phyloP scores from a whole-genome alignment of 1,284 basidiomycete genomes.

The Boletus smithii region DNA sequence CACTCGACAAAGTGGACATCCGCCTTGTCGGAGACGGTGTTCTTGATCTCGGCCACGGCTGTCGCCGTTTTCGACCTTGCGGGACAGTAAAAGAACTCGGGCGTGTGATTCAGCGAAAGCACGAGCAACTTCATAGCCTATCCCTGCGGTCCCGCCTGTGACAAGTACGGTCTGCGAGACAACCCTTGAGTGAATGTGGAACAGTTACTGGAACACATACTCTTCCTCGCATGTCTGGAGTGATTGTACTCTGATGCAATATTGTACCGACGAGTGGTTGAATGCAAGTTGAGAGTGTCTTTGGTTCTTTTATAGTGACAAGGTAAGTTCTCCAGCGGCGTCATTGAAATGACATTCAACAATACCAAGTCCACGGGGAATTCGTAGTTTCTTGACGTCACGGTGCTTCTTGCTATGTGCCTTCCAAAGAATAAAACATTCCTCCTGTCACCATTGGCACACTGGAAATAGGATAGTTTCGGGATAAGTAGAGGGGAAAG shows the following conservation, averaged over 20 bases:
- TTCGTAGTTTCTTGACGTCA: not conserved
- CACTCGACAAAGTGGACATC: constrained; percentile 40
- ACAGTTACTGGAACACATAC: not conserved
- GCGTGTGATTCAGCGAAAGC: constrained; percentile 40
- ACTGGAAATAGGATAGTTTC: not conserved
- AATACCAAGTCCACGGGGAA: not conserved
- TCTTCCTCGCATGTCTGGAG: constrained; percentile 9
- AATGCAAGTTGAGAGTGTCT: not conserved
- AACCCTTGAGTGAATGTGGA: not conserved
- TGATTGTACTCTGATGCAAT: constrained; percentile 3
- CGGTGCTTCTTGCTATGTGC: not conserved
- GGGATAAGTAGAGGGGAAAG: no score
- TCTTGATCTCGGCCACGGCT: constrained; percentile 39
- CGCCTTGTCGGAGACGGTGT: constrained; percentile 24
- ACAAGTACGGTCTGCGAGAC: constrained; percentile 37
- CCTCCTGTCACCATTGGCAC: not conserved
- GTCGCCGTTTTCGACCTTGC: constrained; percentile 39
- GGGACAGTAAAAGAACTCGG: constrained; percentile 40
- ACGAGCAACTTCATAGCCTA: constrained; percentile 42
- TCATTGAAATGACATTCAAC: constrained; percentile 1
- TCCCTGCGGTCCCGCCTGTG: constrained; percentile 42
- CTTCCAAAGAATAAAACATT: not conserved
- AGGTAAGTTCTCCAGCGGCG: not conserved
- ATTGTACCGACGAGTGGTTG: not conserved
- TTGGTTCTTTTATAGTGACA: no score